phyloP scores from a whole-genome alignment of 1,284 basidiomycete genomes.

The Cryptococcus amylolentus region DNA sequence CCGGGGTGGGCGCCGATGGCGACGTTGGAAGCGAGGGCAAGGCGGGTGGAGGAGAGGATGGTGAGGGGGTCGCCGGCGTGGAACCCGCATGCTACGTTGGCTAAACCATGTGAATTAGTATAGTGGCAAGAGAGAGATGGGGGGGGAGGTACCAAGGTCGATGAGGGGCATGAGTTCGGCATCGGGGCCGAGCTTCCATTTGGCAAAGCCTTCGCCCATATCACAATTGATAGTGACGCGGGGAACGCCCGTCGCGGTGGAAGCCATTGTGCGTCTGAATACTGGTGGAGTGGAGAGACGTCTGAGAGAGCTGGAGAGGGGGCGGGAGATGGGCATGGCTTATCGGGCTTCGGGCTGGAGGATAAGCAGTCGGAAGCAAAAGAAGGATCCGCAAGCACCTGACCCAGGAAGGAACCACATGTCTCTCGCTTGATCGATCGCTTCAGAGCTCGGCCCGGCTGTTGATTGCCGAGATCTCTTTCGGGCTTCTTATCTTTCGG shows the following conservation, averaged over 20 bases:
- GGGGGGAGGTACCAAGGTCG: background rate
- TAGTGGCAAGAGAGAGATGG: background rate
- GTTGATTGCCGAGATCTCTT: background rate
- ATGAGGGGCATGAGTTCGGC: constrained; percentile 1
- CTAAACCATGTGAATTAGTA: background rate
- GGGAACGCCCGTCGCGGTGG: background rate
- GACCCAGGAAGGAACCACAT: too few species aligned
- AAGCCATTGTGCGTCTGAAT: background rate
- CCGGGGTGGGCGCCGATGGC: background rate
- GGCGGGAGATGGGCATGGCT: too few species aligned
- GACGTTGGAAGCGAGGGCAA: background rate
- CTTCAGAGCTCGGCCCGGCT: background rate
- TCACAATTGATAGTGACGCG: constrained; percentile 1
- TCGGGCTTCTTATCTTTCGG: background rate
- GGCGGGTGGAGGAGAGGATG: background rate
- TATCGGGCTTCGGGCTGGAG: too few species aligned
- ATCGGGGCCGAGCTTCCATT: background rate
- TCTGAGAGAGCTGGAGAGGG: too few species aligned
- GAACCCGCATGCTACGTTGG: constrained; percentile 1
- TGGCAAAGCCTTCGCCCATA: constrained; percentile 1
- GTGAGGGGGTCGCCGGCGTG: constrained; percentile 1
- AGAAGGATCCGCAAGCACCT: too few species aligned
- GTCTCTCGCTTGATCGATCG: background rate
- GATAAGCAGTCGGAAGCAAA: too few species aligned
- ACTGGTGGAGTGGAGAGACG: background rate